Evolutionary conservation across 768 basidiomycete species (phyloP).

Genomic region (Boletellus ananas): DNA sequence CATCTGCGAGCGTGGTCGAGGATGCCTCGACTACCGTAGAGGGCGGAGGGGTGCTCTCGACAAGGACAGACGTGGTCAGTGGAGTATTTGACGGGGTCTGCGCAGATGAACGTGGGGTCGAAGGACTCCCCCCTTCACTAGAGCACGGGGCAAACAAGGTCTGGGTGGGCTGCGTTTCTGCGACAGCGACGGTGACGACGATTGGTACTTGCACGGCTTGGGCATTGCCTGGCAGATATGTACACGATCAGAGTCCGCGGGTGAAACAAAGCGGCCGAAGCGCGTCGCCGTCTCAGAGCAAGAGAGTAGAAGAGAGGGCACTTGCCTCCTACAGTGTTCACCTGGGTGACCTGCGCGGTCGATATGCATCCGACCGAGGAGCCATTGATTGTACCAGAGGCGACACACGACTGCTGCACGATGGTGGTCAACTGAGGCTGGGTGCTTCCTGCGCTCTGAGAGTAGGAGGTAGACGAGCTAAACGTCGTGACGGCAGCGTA

Average conservation of each 20-base stretch:
- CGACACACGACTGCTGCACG: conserved; percentile 30
- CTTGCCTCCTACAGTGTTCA: conserved; percentile 37
- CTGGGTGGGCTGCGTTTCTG: conserved; percentile 25
- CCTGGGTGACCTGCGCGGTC: conserved; percentile 23
- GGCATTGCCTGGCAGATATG: conserved; percentile 22
- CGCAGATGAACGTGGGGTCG: conserved; percentile 7
- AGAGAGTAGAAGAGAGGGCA: background rate
- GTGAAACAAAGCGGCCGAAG: background rate
- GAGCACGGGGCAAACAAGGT: conserved; percentile 44
- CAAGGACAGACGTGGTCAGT: conserved; percentile 23
- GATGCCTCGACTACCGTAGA: conserved; percentile 29
- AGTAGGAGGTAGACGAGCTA: conserved; percentile 34
- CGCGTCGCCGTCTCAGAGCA: conserved; percentile 19
- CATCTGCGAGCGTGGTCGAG: conserved; percentile 39
- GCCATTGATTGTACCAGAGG: conserved; percentile 26
- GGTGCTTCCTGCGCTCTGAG: conserved; percentile 31
- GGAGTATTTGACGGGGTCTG: conserved; percentile 8
- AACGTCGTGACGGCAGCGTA: conserved; percentile 37
- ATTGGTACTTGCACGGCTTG: conserved; percentile 40
- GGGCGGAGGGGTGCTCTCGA: conserved; percentile 32
- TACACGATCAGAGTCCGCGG: conserved; percentile 10
- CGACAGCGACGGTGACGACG: conserved; percentile 34
- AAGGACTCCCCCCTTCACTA: conserved; percentile 9
- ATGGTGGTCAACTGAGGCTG: conserved; percentile 34
- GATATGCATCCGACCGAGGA: conserved; percentile 29